Base-by-base conservation (phyloP, 2,329 filamentous ascomycete species). In the Lecanicillium sp. region DNA sequence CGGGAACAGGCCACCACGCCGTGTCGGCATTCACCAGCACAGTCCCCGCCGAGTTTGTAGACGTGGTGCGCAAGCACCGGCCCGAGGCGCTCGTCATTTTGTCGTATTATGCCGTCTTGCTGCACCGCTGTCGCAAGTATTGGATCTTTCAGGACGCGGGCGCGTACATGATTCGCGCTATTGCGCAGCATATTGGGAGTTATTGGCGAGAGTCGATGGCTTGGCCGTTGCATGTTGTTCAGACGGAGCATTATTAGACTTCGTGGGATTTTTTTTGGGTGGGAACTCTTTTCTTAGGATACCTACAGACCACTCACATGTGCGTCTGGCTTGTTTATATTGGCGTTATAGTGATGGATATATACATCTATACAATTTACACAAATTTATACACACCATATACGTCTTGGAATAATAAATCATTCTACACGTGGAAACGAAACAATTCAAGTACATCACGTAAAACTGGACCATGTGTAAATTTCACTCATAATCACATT, bases 21-120 rank as follows among this genome's bases (percentile, higher is more conserved):
- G 37, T 40, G 16, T 37, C 45, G 17, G 42, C 43, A 16, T 50
- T 43, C 33, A 33, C 48, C 18, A 37, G 46, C 29, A 38, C 45
- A 4, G 33, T 50, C 5, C 38, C 45, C 13, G 38, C 40, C 17
- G 51, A 55, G 9, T 67, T 63, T 33, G 55, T 62, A 4, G 45
- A 40, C 7, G 48, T 65, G 36, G 45, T 70, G 7, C 50, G 55
- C 12, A 42, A 49, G 25, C 52, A 55, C 28, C 45, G 52, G 3
- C 59, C 63, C 0, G 67, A 70, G 45, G 66, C 65, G 1, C 39
- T 64, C 17, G 52, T 53, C 2, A 48, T 62, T 3, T 43, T 71
- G 8, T 59, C 58, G 4, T 63, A 65, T 44, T 70, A 66, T 46
- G 65, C 62, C 3, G 53, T 64, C 4, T 48, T 67, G 25, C 45